Base-by-base conservation (phyloP, 352 stramenopile genomes). In the Pythium aristosporum region DNA sequence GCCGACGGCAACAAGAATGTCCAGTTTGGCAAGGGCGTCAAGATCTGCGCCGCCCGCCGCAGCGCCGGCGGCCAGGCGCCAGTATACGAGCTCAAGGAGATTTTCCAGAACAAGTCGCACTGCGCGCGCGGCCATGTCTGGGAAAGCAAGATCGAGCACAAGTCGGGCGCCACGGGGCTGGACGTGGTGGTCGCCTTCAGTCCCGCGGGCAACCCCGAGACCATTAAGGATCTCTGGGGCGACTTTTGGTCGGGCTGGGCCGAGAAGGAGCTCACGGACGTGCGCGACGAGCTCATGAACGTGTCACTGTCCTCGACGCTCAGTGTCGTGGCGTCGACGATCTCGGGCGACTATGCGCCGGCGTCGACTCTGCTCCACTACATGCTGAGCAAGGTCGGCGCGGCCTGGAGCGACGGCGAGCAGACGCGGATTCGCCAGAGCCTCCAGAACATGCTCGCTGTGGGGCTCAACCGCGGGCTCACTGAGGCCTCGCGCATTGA, bases 161-260 rank as follows among this genome's bases (percentile, higher is more conserved):
- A 75, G 36, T 67, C 63, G 1, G 73, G 73, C 13, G 47, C 74
- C 30, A 63, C 76, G 13, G 72, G 71, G n/a, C 57, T 72, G 28
- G 82, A 92, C 50, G 82, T 93, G 3, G 80, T 95, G 20, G 77
- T 95, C 16, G 86, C 85, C 5, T 93, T 93, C 41, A 92, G 82
- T 60, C 86, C 86, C 0, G 86, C 86, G 12, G 86, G 86, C 7
- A 95, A 71, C 1, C 77, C 86, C 3, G 82, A 95, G 70, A 95
- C 86, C 39, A 92, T 95, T 48, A 80, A 83, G 55, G 80, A 87
- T 53, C 69, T 95, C 3, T 93, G 86, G 86, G 85, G 84, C 42
- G 86, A 95, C 62, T 92, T 95, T 44, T 95, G 86, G 86, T 90
- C 80, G 6, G 86, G 86, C 30, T 95, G 86, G 86, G 86, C 85